These are phyloP conservation scores for Blastomyces gilchristii DNA, from an alignment of 2,329 filamentous ascomycete species.

Conservation along the genomic window DNA sequence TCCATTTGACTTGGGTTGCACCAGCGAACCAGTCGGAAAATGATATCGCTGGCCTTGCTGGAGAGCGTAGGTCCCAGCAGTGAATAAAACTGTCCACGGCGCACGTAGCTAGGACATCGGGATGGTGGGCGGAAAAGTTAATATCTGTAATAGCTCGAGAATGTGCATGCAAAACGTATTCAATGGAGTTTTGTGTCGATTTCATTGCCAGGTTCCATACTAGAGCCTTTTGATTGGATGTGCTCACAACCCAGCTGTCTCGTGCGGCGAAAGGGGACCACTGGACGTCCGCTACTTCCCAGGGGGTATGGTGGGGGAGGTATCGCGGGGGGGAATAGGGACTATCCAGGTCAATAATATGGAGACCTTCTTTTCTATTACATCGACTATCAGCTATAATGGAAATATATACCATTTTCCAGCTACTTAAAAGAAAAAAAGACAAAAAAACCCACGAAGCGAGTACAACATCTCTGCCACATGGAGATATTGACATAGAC, in stretches of 20 bases:
- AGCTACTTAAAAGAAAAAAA: not conserved
- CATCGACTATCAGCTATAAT: slow-evolving; percentile 12
- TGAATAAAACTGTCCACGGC: slow-evolving; percentile 89
- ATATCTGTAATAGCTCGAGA: slow-evolving; percentile 88
- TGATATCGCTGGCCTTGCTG: slow-evolving; percentile 61
- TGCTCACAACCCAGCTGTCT: slow-evolving; percentile 89
- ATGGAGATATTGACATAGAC: slow-evolving; percentile 86
- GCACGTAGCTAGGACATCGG: slow-evolving; percentile 79
- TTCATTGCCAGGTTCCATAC: slow-evolving; percentile 81
- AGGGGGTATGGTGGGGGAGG: slow-evolving; percentile 76
- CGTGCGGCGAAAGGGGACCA: slow-evolving; percentile 88
- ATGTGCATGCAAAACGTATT: slow-evolving; percentile 78
- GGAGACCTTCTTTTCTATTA: slow-evolving; percentile 64
- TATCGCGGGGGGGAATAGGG: slow-evolving; percentile 79
- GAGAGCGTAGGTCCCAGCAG: slow-evolving; percentile 75
- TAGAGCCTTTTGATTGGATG: slow-evolving; percentile 85
- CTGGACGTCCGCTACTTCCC: slow-evolving; percentile 91
- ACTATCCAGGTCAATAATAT: slow-evolving; percentile 85
- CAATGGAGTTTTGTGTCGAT: slow-evolving; percentile 65
- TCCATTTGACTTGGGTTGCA: slow-evolving; percentile 92
- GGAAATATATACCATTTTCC: not conserved
- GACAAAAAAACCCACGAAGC: slow-evolving; percentile 50
- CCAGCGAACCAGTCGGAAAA: slow-evolving; percentile 92
- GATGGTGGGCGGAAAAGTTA: slow-evolving; percentile 89
- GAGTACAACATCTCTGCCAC: slow-evolving; percentile 78